Evolutionary conservation across 441 rosid species (phyloP).

Genomic region (Jatropha multifida): DNA sequence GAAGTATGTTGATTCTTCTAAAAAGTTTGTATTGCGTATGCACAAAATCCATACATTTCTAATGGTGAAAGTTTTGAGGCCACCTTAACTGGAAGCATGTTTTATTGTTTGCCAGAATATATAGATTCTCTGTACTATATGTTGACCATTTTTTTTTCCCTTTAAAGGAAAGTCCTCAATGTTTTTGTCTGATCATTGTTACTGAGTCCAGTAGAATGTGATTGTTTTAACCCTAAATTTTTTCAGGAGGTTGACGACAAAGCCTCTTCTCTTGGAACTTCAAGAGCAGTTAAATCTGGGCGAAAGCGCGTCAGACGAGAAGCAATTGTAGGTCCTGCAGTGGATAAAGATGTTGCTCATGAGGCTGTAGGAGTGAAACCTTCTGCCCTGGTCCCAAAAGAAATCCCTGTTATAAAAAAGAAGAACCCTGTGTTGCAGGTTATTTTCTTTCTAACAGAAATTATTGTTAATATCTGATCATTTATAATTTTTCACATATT

Average conservation of each 20-base stretch:
- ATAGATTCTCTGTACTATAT: not conserved
- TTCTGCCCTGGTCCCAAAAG: slow-evolving; percentile 79
- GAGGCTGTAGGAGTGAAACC: slow-evolving; percentile 88
- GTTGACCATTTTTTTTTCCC: not conserved
- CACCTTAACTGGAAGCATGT: not conserved
- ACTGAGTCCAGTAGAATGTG: slow-evolving; percentile 1
- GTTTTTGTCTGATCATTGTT: slow-evolving; percentile 2
- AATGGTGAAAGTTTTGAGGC: not conserved
- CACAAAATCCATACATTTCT: not conserved
- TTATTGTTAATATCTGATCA: not conserved
- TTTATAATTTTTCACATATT: slow-evolving; percentile 9
- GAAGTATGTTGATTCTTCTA: slow-evolving; percentile 46
- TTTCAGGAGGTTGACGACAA: slow-evolving; percentile 47
- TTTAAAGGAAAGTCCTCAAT: not conserved
- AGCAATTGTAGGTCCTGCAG: slow-evolving; percentile 78
- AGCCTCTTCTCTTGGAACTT: slow-evolving; percentile 25
- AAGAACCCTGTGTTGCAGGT: slow-evolving; percentile 88
- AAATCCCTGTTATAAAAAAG: slow-evolving; percentile 80
- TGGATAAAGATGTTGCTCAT: slow-evolving; percentile 67
- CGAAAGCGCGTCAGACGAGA: slow-evolving; percentile 67
- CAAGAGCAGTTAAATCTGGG: slow-evolving; percentile 40
- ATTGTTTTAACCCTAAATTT: slow-evolving; percentile 22
- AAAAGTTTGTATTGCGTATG: not conserved
- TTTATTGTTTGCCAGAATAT: not conserved
- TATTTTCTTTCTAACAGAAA: slow-evolving; percentile 16